A percentile compares a stretch with the other conserved stretches of the same genome.
Evolutionary conservation across 305 asterid species (phyloP).

Genomic region (Coffea humblotiana): DNA sequence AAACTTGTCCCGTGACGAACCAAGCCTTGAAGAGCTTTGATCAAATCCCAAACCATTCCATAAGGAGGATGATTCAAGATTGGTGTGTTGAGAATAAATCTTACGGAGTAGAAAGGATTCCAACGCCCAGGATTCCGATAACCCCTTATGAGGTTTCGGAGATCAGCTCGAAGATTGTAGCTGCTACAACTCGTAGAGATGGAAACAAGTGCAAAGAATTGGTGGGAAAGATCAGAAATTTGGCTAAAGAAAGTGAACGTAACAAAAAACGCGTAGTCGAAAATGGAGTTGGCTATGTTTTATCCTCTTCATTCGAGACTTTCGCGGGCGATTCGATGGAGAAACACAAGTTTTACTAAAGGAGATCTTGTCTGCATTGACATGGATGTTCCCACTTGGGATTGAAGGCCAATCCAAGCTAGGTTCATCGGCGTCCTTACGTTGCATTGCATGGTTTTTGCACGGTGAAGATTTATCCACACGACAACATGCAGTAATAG

Average conservation of each 20-base stretch:
- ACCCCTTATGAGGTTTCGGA: slow-evolving; percentile 44
- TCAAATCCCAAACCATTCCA: slow-evolving; percentile 67
- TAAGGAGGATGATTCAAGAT: slow-evolving; percentile 79
- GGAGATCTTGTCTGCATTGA: slow-evolving; percentile 47
- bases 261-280: slow-evolving; percentile 54
- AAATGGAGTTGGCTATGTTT: slow-evolving; percentile 50
- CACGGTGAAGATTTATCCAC: slow-evolving; percentile 54
- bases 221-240: slow-evolving; percentile 40
- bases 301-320: slow-evolving; percentile 53
- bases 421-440: slow-evolving; percentile 51
- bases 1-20: slow-evolving; percentile 80
- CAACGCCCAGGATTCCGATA: slow-evolving; percentile 76
- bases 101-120: slow-evolving; percentile 73
- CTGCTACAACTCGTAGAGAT: slow-evolving; percentile 37
- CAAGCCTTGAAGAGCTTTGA: slow-evolving; percentile 47
- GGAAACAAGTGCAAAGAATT: slow-evolving; percentile 40
- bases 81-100: slow-evolving; percentile 83
- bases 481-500: slow-evolving; percentile 46
- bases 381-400: slow-evolving; percentile 64
- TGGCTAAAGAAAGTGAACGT: slow-evolving; percentile 71
- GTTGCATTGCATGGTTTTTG: slow-evolving; percentile 54
- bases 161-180: slow-evolving; percentile 40
- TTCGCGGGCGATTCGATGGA: slow-evolving; percentile 39
- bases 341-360: slow-evolving; percentile 31
- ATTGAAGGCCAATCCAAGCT: slow-evolving; percentile 52